phyloP scores from a whole-genome alignment of 2,329 filamentous ascomycete genomes.

The Colletotrichum liriopes region DNA sequence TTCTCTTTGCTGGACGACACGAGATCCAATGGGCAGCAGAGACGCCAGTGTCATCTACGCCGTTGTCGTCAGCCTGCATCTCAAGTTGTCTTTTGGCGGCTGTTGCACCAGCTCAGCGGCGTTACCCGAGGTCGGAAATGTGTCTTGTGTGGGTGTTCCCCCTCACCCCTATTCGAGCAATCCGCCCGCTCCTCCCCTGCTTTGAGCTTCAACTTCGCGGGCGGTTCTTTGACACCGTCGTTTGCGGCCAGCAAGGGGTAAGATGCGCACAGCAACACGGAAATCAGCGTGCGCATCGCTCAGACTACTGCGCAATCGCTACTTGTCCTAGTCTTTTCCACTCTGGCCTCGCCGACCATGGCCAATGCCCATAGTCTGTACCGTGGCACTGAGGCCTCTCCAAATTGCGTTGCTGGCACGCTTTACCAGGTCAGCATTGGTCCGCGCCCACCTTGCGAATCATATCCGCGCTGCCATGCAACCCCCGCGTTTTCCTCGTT shows the following conservation, averaged over 20 bases:
- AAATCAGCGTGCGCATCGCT: constrained; percentile 6
- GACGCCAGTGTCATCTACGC: not conserved
- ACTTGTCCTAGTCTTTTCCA: not conserved
- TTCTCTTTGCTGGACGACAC: not conserved
- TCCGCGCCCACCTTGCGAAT: constrained; percentile 31
- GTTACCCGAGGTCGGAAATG: constrained; percentile 3
- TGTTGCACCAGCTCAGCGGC: not conserved
- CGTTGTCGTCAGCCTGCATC: constrained; percentile 6
- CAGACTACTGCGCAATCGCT: not conserved
- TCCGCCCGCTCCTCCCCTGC: constrained; percentile 2
- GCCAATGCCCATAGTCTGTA: not conserved
- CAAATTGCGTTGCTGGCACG: constrained; percentile 13
- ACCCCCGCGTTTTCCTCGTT: constrained; percentile 25
- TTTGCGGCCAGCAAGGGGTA: not conserved
- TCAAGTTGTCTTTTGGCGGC: not conserved
- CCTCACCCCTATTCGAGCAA: not conserved
- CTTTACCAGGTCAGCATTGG: constrained; percentile 33
- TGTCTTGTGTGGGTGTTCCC: not conserved
- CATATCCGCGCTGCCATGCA: constrained; percentile 37
- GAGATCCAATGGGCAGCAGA: not conserved
- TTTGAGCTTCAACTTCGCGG: constrained; percentile 1
- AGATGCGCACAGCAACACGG: constrained; percentile 12
- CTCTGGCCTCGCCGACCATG: not conserved
- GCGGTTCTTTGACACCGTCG: not conserved
- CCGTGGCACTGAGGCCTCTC: constrained; percentile 5